These are phyloP conservation scores for Backusella luteola DNA, from an alignment of 192 early-diverging fungal genomes.

Conservation along the genomic window DNA sequence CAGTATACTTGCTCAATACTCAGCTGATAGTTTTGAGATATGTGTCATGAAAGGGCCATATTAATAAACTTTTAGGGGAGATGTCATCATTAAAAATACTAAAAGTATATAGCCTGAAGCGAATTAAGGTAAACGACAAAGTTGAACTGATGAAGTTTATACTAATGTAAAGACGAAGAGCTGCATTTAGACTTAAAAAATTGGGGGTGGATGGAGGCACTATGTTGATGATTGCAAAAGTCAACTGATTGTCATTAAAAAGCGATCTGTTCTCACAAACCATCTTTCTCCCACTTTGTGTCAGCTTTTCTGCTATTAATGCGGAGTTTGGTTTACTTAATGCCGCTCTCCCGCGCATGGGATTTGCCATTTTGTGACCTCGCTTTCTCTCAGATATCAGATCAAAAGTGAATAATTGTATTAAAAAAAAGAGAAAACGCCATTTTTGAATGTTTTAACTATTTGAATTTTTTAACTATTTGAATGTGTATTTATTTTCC, in stretches of 20 bases:
- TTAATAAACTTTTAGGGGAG: too few species aligned
- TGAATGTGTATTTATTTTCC: not conserved
- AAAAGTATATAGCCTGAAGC: not conserved
- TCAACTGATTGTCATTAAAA: not conserved
- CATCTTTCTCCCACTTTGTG: not conserved
- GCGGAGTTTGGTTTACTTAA: not conserved
- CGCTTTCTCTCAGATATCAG: not conserved
- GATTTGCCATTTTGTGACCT: not conserved
- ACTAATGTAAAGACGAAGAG: not conserved
- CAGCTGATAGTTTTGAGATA: too few species aligned
- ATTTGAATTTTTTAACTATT: not conserved
- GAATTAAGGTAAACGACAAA: not conserved
- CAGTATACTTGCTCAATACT: too few species aligned
- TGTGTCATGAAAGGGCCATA: too few species aligned
- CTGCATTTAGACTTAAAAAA: too few species aligned
- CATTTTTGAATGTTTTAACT: not conserved
- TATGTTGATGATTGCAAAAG: not conserved
- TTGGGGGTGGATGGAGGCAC: too few species aligned
- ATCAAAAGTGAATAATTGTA: not conserved
- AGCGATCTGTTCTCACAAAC: not conserved
- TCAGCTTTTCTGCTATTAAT: too few species aligned
- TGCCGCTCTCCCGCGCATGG: not conserved
- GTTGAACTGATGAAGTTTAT: not conserved
- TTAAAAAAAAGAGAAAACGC: not conserved
- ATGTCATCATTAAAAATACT: too few species aligned